Percentiles rank a stretch among this genome's conserved stretches.
These are phyloP conservation scores for Babesia gibsoni DNA, from an alignment of 169 alveolate genomes.

Conservation along the genomic window DNA sequence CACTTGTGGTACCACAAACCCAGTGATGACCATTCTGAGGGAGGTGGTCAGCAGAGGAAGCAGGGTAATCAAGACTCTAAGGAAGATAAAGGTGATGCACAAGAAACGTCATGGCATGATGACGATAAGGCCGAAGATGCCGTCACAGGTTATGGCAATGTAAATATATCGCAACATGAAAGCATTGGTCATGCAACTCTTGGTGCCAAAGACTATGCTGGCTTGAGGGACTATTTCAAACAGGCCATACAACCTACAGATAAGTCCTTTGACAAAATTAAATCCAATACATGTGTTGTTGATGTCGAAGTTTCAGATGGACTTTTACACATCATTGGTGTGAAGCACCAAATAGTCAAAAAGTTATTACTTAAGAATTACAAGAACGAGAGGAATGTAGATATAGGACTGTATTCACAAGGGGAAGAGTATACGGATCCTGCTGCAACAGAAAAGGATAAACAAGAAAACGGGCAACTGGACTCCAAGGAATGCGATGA, in stretches of 20 bases:
- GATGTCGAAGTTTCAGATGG: constrained; percentile 1
- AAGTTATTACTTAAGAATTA: background rate
- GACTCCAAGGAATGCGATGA: constrained; percentile 26
- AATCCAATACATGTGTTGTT: constrained; percentile 5
- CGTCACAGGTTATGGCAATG: too few species aligned
- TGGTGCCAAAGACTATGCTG: background rate
- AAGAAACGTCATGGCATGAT: too few species aligned
- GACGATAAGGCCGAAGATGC: too few species aligned
- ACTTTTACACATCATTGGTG: background rate
- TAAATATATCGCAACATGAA: too few species aligned
- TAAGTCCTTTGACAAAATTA: constrained; percentile 9
- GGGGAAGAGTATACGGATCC: constrained; percentile 12
- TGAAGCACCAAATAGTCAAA: background rate
- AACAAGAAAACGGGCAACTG: background rate
- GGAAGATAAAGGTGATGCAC: too few species aligned
- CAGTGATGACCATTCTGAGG: too few species aligned
- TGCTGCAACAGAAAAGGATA: constrained; percentile 5
- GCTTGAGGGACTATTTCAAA: background rate
- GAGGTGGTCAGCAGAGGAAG: too few species aligned
- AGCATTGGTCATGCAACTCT: too few species aligned
- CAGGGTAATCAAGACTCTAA: too few species aligned
- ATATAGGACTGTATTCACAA: constrained; percentile 24
- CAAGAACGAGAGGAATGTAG: constrained; percentile 11
- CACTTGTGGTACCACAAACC: background rate
- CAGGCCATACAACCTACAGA: background rate